Base-by-base conservation (phyloP, 1,284 basidiomycete species). In the Athelia sp. region DNA sequence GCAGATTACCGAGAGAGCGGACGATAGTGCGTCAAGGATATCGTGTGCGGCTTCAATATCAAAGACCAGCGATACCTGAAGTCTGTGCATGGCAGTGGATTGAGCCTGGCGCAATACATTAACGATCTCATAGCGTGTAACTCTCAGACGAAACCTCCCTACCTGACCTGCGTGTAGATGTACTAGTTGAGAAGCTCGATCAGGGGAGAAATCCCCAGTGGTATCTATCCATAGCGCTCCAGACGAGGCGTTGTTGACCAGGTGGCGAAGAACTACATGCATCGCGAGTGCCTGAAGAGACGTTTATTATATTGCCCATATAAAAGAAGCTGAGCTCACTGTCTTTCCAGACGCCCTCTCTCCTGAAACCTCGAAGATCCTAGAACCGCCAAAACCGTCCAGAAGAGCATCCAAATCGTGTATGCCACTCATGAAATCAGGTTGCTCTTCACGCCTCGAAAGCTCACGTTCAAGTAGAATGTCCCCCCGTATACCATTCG, bases 171-270 rank as follows among this genome's bases (percentile, higher is more conserved):
- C 53, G 34, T 68, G 60, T n/a, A 57, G 58, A 35, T 60, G 57
- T 4, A 79, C 53, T 24, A 81, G 58, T n/a, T 62, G 56, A 2
- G 63, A 54, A 1, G 79, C 72, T 43, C 71, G 69, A 17, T 81
- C 76, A 0, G 69, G 67, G 29, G 82, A 76, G 61, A 90, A 85
- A 49, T 80, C 80, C 2, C 85, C 84, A 1, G 71, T 74, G 9
- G 81, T 83, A 57, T 90, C 87, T 40, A 90, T 74, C 87, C 87
- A 90, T 8, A 81, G 60, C 0, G 73, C 77, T 45, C 61, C 69
- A 3, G 71, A 63, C 17, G 71, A 57, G 17, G 55, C 49, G 51
- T 71, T 49, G 8, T 57, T 53, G 1, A 66, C 59, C 1, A 90
- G 72, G 57, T 81, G 71, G 17, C 71, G 71, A 18, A 87, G 62